phyloP scores from a whole-genome alignment of 306 rosid genomes.

The Alnus glutinosa region DNA sequence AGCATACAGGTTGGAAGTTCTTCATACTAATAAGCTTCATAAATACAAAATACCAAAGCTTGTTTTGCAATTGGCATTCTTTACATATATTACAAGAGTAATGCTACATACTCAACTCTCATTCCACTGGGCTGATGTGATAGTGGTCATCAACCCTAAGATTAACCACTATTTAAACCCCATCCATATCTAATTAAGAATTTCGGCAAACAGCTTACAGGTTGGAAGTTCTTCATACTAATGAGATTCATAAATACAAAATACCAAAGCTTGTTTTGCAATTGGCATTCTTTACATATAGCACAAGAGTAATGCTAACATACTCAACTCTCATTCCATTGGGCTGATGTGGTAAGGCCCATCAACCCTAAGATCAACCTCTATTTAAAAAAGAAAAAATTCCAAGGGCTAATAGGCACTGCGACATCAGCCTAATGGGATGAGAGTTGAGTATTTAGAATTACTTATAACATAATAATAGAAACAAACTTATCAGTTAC shows the following conservation, averaged over 20 bases:
- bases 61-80: not conserved
- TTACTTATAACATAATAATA: not conserved
- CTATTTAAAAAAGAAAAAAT: too few species aligned
- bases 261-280: not conserved
- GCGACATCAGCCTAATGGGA: too few species aligned
- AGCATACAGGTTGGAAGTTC: not conserved
- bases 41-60: not conserved
- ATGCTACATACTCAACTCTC: too few species aligned
- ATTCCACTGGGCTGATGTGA: too few species aligned
- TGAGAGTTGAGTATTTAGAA: too few species aligned
- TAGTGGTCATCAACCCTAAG: too few species aligned
- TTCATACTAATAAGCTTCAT: not conserved
- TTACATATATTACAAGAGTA: not conserved
- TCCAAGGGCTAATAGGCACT: too few species aligned
- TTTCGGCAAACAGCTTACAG: not conserved
- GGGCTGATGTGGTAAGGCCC: too few species aligned
- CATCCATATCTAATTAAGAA: not conserved
- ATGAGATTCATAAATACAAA: not conserved
- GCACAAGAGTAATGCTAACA: not conserved
- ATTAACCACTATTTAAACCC: not conserved
- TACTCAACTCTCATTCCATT: too few species aligned
- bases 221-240: not conserved
- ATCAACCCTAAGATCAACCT: too few species aligned
- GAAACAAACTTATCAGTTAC: conserved; percentile 10
- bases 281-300: not conserved